Percentiles rank a stretch among this genome's conserved stretches.
These are phyloP conservation scores for Amaranthus cruentus DNA, from an alignment of 148 eudicot genomes.

Conservation along the genomic window DNA sequence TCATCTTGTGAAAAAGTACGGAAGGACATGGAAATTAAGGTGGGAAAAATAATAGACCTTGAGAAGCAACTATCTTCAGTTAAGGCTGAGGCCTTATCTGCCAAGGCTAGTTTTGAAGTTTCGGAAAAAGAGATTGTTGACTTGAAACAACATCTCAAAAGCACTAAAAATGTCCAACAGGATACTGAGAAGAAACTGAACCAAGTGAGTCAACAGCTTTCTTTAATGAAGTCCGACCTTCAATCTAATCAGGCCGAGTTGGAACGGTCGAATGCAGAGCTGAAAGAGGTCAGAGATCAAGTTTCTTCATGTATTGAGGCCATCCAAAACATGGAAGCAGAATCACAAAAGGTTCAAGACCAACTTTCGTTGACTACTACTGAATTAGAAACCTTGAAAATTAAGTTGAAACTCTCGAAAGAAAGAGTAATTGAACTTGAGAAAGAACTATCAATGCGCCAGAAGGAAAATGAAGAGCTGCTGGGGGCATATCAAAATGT, in stretches of 20 bases:
- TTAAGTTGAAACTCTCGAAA: slow-evolving; percentile 11
- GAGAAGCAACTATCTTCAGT: slow-evolving; percentile 8
- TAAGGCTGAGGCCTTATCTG: slow-evolving; percentile 2
- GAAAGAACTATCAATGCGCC: slow-evolving; percentile 7
- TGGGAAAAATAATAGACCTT: not conserved
- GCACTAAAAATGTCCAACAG: not conserved
- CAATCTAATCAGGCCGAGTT: slow-evolving; percentile 8
- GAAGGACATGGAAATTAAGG: slow-evolving; percentile 10
- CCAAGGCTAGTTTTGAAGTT: not conserved
- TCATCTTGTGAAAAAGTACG: slow-evolving; percentile 5
- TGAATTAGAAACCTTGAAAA: not conserved
- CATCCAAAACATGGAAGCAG: slow-evolving; percentile 6
- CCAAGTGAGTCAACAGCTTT: slow-evolving; percentile 8
- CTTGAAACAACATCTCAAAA: not conserved
- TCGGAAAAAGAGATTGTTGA: slow-evolving; percentile 9
- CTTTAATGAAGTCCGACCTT: slow-evolving; percentile 7
- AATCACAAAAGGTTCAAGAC: not conserved
- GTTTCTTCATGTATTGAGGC: slow-evolving; percentile 3
- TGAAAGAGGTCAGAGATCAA: slow-evolving; percentile 2
- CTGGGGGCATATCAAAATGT: not conserved
- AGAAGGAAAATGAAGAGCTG: not conserved
- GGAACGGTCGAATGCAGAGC: slow-evolving; percentile 11
- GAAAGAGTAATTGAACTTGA: not conserved
- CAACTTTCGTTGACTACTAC: not conserved
- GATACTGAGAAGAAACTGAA: slow-evolving; percentile 4